phyloP scores from a whole-genome alignment of 148 eudicot species.

The Fagopyrum homotropicum region DNA sequence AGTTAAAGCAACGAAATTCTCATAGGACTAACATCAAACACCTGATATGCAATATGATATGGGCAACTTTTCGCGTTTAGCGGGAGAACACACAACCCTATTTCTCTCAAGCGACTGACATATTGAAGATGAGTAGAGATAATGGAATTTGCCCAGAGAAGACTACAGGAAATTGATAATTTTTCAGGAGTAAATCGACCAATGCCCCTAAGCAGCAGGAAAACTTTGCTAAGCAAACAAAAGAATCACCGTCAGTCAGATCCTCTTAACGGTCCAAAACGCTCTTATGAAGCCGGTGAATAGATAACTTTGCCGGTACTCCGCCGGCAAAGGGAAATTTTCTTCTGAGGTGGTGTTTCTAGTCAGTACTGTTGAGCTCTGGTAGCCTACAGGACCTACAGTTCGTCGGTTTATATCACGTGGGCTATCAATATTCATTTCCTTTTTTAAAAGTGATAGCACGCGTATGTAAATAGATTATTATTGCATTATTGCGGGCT shows the following conservation, averaged over 20 bases:
- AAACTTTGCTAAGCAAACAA: background rate
- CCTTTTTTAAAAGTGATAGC: no score
- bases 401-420: no score
- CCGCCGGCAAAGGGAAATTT: background rate
- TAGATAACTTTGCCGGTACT: background rate
- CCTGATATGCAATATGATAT: conserved; percentile 27
- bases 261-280: background rate
- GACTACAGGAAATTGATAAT: background rate
- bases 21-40: conserved; percentile 37
- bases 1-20: background rate
- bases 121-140: background rate
- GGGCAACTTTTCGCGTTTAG: background rate
- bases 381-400: background rate
- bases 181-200: background rate
- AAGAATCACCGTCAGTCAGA: background rate
- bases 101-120: background rate
- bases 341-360: background rate
- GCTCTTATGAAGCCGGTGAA: background rate
- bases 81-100: background rate
- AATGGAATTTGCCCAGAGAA: background rate
- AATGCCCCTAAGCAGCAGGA: background rate
- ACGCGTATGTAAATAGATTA: no score
- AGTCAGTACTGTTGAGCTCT: background rate
- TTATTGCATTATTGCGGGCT: no score
- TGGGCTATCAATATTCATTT: no score